A percentile compares a stretch with the other conserved stretches of the same genome.
Conservation (phyloP, 345 rosid genomes). For the Gynandropsis gynandra region DNA sequence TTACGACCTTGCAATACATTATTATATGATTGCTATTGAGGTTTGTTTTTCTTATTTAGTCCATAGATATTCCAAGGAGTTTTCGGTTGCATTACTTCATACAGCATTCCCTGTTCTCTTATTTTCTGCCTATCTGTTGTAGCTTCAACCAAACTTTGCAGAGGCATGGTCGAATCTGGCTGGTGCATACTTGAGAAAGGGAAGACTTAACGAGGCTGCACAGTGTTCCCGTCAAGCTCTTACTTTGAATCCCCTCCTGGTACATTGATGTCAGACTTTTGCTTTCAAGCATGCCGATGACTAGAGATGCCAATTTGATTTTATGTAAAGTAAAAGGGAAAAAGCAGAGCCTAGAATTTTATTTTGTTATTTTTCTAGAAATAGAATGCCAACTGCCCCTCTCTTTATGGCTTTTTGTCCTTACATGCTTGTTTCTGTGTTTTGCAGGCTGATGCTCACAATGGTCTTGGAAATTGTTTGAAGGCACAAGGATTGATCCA, state of each 20-base stretch:
- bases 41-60: conserved; percentile 32
- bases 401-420: conserved; percentile 9
- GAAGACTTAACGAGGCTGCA: conserved; percentile 88
- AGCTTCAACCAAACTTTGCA: conserved; percentile 93
- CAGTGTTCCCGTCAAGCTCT: conserved; percentile 97
- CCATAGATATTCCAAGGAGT: neutral
- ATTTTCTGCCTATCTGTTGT: neutral
- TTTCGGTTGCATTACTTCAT: conserved; percentile 3
- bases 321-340: neutral
- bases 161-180: conserved; percentile 99
- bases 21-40: conserved; percentile 93
- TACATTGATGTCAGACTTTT: conserved; percentile 21
- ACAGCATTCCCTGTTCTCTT: neutral
- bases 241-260: conserved; percentile 83
- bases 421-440: conserved; percentile 15
- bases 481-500: conserved; percentile 94
- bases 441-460: conserved; percentile 88
- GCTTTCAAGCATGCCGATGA: conserved; percentile 4
- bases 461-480: conserved; percentile 87
- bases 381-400: conserved; percentile 33
- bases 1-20: conserved; percentile 82
- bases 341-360: neutral
- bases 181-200: conserved; percentile 94
- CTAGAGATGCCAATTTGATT: neutral
- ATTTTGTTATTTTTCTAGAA: conserved; percentile 31